These are phyloP conservation scores for Solanum infundibuliforme DNA, from an alignment of 257 asterid species.

Conservation along the genomic window DNA sequence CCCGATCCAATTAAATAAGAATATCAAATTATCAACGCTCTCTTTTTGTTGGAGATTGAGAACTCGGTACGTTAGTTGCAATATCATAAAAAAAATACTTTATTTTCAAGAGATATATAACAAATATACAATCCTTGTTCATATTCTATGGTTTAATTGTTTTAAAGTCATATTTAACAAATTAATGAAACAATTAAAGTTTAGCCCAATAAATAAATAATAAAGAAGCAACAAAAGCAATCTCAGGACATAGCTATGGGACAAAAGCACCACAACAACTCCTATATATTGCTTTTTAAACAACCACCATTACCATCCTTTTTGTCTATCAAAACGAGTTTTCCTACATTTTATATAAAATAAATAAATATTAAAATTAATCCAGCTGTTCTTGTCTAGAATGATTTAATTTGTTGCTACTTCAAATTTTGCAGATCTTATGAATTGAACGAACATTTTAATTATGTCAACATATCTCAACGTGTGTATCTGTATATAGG, in stretches of 20 bases:
- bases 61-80: too few relatives aligned
- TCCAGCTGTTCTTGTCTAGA: not conserved
- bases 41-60: too few relatives aligned
- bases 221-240: not conserved
- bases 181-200: not conserved
- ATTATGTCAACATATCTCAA: not conserved
- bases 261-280: not conserved
- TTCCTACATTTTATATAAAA: not conserved
- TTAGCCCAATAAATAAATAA: not conserved
- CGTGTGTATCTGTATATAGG: not conserved
- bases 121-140: not conserved
- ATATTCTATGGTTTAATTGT: not conserved
- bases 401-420: not conserved
- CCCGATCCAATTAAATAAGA: not conserved
- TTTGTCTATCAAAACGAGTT: not conserved
- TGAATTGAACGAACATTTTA: not conserved
- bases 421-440: not conserved
- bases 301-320: not conserved
- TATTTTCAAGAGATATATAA: not conserved
- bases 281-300: not conserved
- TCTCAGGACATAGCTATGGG: not conserved
- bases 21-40: too few relatives aligned
- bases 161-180: not conserved
- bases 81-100: not conserved
- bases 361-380: too few relatives aligned